Evolutionary conservation across 352 stramenopile genomes (phyloP).

Genomic region (Pythium plurisporium): DNA sequence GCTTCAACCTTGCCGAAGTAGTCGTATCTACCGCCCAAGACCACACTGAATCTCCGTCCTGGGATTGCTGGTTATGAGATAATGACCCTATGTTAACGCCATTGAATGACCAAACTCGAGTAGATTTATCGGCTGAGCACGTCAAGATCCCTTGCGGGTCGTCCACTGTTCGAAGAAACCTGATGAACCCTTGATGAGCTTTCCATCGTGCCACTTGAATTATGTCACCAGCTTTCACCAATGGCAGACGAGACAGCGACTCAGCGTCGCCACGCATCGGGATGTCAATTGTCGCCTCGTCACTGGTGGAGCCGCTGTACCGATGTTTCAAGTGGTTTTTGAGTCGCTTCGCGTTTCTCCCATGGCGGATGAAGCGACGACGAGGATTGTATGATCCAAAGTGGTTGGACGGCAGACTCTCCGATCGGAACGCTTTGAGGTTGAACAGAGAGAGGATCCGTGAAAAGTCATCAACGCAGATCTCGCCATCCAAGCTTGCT

Average conservation of each 20-base stretch:
- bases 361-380: constrained; percentile 59
- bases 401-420: constrained; percentile 52
- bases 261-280: background rate
- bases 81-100: constrained; percentile 40
- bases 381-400: constrained; percentile 67
- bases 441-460: constrained; percentile 34
- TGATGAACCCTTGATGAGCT: constrained; percentile 46
- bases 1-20: constrained; percentile 31
- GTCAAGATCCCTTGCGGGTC: constrained; percentile 55
- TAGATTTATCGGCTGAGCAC: constrained; percentile 58
- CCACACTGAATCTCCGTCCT: constrained; percentile 24
- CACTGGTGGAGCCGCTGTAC: background rate
- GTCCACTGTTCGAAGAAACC: constrained; percentile 48
- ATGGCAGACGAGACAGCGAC: background rate
- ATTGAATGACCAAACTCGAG: constrained; percentile 56
- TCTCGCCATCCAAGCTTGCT: constrained; percentile 37
- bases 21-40: constrained; percentile 45
- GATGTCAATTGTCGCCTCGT: background rate
- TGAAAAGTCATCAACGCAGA: constrained; percentile 53
- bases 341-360: constrained; percentile 54
- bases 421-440: constrained; percentile 46
- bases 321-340: constrained; percentile 29
- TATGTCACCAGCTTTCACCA: constrained; percentile 24
- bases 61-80: background rate
- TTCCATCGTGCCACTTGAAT: constrained; percentile 45